Percentiles rank a stretch among this genome's conserved stretches.
Conservation (phyloP, 768 basidiomycete genomes). For the Hortiboletus campestris region DNA sequence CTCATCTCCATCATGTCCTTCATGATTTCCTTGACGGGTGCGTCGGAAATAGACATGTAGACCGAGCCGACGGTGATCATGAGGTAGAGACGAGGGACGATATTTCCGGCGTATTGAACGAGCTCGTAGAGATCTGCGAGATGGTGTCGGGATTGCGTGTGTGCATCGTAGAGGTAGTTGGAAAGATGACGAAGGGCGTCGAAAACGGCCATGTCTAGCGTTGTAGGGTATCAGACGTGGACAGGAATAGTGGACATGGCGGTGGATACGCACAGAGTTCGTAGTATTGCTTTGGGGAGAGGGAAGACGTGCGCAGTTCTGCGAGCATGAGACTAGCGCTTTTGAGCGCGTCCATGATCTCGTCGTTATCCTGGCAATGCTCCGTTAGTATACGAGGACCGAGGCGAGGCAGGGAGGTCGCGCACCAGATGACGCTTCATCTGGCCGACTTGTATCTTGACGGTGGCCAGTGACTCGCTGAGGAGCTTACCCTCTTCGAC, state of each 20-base stretch:
- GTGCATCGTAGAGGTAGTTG: conserved; percentile 96
- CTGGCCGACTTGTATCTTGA: conserved; percentile 90
- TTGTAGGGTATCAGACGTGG: background rate
- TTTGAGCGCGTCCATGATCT: conserved; percentile 98
- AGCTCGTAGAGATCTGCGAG: conserved; percentile 98
- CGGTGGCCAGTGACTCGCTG: conserved; percentile 80
- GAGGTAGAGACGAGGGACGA: conserved; percentile 90
- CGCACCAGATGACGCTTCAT: conserved; percentile 91
- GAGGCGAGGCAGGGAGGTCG: conserved; percentile 1
- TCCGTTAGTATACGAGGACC: background rate
- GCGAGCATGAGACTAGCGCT: conserved; percentile 97
- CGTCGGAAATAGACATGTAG: conserved; percentile 97
- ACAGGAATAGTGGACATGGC: too few relatives aligned
- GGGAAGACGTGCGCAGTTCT: conserved; percentile 88
- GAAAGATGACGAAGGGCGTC: conserved; percentile 93
- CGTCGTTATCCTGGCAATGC: conserved; percentile 74
- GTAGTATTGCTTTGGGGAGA: conserved; percentile 97
- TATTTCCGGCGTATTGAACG: conserved; percentile 98
- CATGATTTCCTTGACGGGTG: conserved; percentile 99
- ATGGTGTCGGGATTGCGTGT: conserved; percentile 87
- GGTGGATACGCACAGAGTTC: conserved; percentile 73
- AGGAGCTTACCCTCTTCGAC: conserved; percentile 81
- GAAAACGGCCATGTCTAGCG: conserved; percentile 94
- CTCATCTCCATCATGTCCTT: conserved; percentile 99
- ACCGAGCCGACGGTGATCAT: conserved; percentile 99